Conservation (phyloP, 2,329 filamentous ascomycete genomes). For the Kalaharituber pfeilii region DNA sequence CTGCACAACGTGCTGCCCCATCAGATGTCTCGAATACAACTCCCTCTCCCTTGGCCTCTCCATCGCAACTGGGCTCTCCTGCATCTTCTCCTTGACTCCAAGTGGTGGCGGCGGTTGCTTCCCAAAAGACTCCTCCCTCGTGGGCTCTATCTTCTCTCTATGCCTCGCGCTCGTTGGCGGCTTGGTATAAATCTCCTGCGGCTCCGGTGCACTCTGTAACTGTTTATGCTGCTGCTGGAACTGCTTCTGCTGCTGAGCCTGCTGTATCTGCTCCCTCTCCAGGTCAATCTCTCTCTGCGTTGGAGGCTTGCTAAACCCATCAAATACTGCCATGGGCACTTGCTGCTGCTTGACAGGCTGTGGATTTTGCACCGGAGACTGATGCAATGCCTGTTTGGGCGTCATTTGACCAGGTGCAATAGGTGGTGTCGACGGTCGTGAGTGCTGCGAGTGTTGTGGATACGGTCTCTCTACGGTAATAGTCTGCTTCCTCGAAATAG, state of each 20-base stretch:
- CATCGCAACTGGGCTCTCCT: neutral
- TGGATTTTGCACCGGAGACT: conserved; percentile 7
- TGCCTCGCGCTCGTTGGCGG: neutral
- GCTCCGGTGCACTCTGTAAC: neutral
- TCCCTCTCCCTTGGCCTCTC: neutral
- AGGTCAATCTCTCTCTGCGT: conserved; percentile 12
- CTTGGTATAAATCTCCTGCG: neutral
- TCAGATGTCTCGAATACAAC: neutral
- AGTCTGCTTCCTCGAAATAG: neutral
- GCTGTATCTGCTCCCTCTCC: conserved; percentile 4
- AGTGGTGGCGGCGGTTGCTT: too few relatives aligned
- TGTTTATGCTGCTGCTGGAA: conserved; percentile 1
- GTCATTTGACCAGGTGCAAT: neutral
- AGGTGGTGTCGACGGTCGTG: conserved; percentile 4
- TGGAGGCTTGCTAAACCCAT: conserved; percentile 10
- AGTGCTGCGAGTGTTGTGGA: conserved; percentile 4
- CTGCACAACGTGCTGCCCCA: neutral
- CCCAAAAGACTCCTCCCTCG: neutral
- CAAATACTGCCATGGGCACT: conserved; percentile 5
- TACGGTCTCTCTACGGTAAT: conserved; percentile 2
- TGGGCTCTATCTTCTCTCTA: neutral
- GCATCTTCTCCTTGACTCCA: neutral
- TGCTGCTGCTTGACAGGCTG: conserved; percentile 8
- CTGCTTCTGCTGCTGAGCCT: conserved; percentile 3
- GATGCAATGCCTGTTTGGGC: conserved; percentile 9